Evolutionary conservation across 805 yeast genomes (phyloP), one percentile per base, ranked within the genome.

Genomic region (Blastobotrys attinorum): DNA sequence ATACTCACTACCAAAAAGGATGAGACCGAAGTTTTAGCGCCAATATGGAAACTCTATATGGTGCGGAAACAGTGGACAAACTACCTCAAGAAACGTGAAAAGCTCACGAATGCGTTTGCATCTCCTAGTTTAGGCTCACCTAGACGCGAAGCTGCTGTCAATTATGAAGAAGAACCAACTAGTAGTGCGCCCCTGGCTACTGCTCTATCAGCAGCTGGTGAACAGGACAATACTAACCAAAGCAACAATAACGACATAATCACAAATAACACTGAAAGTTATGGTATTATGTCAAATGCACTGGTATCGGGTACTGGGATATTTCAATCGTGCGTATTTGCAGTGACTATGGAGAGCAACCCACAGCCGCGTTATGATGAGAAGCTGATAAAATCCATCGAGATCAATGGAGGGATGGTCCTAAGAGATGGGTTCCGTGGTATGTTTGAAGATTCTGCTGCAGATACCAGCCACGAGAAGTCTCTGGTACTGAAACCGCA

Each of bases 401-500:
- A 40, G n/a, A 23, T 31, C 17, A 42, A 49, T 34, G 58, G 55
- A 3, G 58, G 56, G 4, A 25, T 37, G 10, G 47, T 54, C 3
- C 38, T 53, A 20, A 34, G 45, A 10, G 18, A 22, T 5, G 58
- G 58, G 17, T 29, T 54, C 20, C 45, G 40, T 3, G 55, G 52
- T 16, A 32, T 52, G 23, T 49, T 52, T 29, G 39, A 15, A 32
- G 45, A 32, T 27, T 44, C 17, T 18, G 31, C n/a, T 18, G 42
- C 7, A 8, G 34, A 39, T 4, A 23, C 25, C 16, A n/a, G n/a
- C n/a, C n/a, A n/a, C n/a, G n/a, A n/a, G n/a, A n/a, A n/a, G n/a
- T n/a, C n/a, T n/a, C 33, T 7, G 23, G 4, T 15, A 25, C 39
- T 22, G 17, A 16, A 11, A 2, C 32, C 31, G 5, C 37, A 34